Conservation (phyloP, 2,329 filamentous ascomycete genomes). For the Fusarium subglutinans region DNA sequence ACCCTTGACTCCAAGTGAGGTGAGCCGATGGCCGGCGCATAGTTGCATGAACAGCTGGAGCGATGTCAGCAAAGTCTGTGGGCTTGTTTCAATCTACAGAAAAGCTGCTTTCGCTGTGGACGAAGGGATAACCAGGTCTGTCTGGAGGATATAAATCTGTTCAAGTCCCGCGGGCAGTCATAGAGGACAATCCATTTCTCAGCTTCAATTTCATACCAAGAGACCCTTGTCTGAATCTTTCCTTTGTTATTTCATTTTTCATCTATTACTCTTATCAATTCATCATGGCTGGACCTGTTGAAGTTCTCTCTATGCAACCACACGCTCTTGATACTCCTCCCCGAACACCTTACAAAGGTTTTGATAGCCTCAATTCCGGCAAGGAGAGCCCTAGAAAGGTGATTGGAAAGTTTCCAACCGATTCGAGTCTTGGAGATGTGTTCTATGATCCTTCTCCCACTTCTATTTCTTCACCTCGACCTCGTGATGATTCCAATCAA, state of each 20-base stretch:
- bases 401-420: slow-evolving; percentile 5
- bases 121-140: neutral
- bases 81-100: neutral
- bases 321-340: slow-evolving; percentile 5
- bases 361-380: neutral
- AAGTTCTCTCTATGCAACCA: neutral
- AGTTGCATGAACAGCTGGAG: slow-evolving; percentile 7
- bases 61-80: neutral
- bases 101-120: neutral
- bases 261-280: neutral
- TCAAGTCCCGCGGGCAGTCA: neutral
- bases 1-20: neutral
- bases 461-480: neutral
- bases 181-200: neutral
- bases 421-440: slow-evolving; percentile 19
- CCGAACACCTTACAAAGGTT: neutral
- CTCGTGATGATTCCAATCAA: neutral
- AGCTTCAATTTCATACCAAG: neutral
- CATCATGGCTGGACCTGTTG: slow-evolving; percentile 30
- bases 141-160: neutral
- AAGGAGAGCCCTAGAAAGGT: neutral
- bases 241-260: neutral
- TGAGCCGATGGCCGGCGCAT: slow-evolving; percentile 11
- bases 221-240: neutral
- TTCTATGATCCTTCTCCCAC: neutral